A percentile compares a stretch with the other conserved stretches of the same genome.
Evolutionary conservation across 768 basidiomycete species (phyloP).

Genomic region (Pleurotus platypus): DNA sequence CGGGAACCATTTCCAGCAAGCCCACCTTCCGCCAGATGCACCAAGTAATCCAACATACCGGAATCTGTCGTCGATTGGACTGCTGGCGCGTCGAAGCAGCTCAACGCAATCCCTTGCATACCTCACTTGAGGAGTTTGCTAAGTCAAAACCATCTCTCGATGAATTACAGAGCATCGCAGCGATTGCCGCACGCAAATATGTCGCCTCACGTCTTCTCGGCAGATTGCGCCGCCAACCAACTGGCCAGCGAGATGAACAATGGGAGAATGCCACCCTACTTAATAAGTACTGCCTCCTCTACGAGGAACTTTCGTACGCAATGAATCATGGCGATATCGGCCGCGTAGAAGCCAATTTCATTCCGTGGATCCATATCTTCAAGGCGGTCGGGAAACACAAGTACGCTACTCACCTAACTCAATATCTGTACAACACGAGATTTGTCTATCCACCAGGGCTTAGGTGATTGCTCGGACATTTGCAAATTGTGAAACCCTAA

Average conservation of each 20-base stretch:
- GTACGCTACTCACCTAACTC: constrained; percentile 19
- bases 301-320: constrained; percentile 24
- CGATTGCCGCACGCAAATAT: constrained; percentile 11
- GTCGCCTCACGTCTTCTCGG: background rate
- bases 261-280: constrained; percentile 18
- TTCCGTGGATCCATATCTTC: constrained; percentile 26
- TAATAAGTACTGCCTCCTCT: constrained; percentile 22
- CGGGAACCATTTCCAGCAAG: constrained; percentile 16
- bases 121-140: constrained; percentile 18
- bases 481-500: background rate
- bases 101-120: background rate
- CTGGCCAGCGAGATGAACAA: constrained; percentile 15
- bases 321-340: constrained; percentile 29
- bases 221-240: background rate
- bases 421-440: constrained; percentile 18
- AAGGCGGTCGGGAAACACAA: constrained; percentile 25
- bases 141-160: constrained; percentile 18
- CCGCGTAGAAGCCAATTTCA: constrained; percentile 21
- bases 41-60: constrained; percentile 20
- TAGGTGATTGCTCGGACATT: constrained; percentile 5
- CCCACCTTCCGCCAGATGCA: constrained; percentile 26
- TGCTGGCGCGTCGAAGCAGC: constrained; percentile 21
- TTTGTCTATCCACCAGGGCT: constrained; percentile 14
- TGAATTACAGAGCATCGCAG: constrained; percentile 13
- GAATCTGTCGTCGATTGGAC: constrained; percentile 11